These are phyloP conservation scores for Persicaria tinctoria DNA, from an alignment of 148 eudicot species.

Conservation along the genomic window DNA sequence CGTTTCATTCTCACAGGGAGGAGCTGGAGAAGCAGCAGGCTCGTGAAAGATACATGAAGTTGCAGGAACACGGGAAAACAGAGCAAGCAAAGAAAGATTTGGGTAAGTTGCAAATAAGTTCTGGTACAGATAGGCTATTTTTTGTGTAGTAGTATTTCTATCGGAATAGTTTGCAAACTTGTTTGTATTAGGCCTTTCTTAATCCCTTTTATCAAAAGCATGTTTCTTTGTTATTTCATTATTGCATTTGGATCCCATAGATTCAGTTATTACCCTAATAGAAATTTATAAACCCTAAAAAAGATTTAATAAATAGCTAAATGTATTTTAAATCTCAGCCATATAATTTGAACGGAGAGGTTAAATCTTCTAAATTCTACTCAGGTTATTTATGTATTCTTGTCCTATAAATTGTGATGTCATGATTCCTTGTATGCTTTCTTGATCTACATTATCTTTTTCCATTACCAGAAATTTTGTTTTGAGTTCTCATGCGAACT, in stretches of 20 bases:
- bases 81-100: conserved; percentile 92
- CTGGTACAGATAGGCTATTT: neutral
- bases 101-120: no score
- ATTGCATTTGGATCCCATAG: no score
- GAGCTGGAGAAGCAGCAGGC: conserved; percentile 83
- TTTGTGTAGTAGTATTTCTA: neutral
- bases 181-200: neutral
- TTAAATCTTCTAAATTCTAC: no score
- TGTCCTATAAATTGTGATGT: neutral
- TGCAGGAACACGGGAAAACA: conserved; percentile 97
- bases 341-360: no score
- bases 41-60: conserved; percentile 88
- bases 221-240: neutral
- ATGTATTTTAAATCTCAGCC: no score
- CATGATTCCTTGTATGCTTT: neutral
- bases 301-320: no score
- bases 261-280: no score
- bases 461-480: neutral
- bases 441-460: neutral
- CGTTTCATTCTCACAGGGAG: conserved; percentile 41
- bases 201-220: neutral
- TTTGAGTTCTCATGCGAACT: neutral
- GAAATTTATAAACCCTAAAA: no score
- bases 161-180: neutral
- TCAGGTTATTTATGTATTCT: neutral